Evolutionary conservation across 495 filamentous ascomycete species (phyloP).

Genomic region (Penicillium pancosmium): DNA sequence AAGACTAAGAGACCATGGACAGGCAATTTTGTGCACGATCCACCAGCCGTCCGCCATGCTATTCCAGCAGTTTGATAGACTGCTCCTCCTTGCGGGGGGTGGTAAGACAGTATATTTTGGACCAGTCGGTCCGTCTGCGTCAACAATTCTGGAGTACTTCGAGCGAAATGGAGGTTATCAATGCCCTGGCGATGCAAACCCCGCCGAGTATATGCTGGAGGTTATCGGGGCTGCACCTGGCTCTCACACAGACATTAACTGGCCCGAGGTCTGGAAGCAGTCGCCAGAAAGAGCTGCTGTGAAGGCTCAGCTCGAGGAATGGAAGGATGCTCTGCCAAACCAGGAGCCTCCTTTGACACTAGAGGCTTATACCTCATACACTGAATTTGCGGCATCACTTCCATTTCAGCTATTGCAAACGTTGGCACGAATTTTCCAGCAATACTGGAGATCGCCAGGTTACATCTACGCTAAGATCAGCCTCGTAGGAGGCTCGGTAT

Average conservation of each 20-base stretch:
- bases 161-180: conserved; percentile 63
- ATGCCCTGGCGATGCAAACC: conserved; percentile 69
- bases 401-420: conserved; percentile 36
- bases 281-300: conserved; percentile 68
- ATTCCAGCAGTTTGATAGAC: conserved; percentile 86
- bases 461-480: neutral
- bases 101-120: conserved; percentile 78
- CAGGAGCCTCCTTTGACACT: conserved; percentile 39
- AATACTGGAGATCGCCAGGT: conserved; percentile 84
- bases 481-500: neutral
- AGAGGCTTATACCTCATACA: conserved; percentile 37
- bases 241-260: conserved; percentile 71
- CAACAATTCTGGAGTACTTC: conserved; percentile 72
- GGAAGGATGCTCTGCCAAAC: conserved; percentile 47
- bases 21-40: conserved; percentile 92
- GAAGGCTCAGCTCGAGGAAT: conserved; percentile 62
- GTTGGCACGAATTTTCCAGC: conserved; percentile 61
- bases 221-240: conserved; percentile 87
- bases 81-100: conserved; percentile 79
- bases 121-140: conserved; percentile 73
- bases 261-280: conserved; percentile 76
- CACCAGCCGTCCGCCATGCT: conserved; percentile 91
- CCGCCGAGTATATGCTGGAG: conserved; percentile 91
- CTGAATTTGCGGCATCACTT: conserved; percentile 38
- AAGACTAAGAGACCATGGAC: conserved; percentile 82